phyloP scores from a whole-genome alignment of 768 basidiomycete genomes.

The Lentinula aciculospora region DNA sequence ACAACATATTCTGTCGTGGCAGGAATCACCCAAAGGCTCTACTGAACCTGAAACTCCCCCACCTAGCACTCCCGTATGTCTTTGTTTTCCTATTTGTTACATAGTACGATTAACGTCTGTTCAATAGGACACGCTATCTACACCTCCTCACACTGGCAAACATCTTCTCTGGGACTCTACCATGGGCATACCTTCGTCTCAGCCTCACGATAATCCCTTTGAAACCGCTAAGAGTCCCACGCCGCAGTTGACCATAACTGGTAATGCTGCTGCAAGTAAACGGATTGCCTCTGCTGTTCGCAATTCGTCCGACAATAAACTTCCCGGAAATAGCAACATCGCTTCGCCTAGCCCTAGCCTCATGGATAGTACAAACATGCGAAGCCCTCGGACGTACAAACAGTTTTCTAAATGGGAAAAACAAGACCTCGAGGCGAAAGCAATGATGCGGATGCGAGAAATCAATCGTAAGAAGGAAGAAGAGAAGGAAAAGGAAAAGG shows the following conservation, averaged over 20 bases:
- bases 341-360: slow-evolving; percentile 20
- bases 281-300: slow-evolving; percentile 39
- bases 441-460: slow-evolving; percentile 66
- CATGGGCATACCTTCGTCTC: slow-evolving; percentile 30
- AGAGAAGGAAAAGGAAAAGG: slow-evolving; percentile 29
- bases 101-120: neutral
- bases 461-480: slow-evolving; percentile 40
- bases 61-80: slow-evolving; percentile 21
- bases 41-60: slow-evolving; percentile 36
- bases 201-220: slow-evolving; percentile 17
- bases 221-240: slow-evolving; percentile 20
- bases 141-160: slow-evolving; percentile 40
- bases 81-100: slow-evolving; percentile 10
- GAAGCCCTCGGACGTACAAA: slow-evolving; percentile 22
- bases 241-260: slow-evolving; percentile 36
- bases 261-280: slow-evolving; percentile 31
- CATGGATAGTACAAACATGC: slow-evolving; percentile 49
- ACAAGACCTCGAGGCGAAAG: slow-evolving; percentile 76
- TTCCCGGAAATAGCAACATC: slow-evolving; percentile 3
- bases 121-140: slow-evolving; percentile 13
- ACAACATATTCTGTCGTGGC: slow-evolving; percentile 60
- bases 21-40: slow-evolving; percentile 45
- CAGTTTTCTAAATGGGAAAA: slow-evolving; percentile 75
- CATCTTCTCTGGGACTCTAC: slow-evolving; percentile 65
- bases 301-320: slow-evolving; percentile 27